Evolutionary conservation across 1,139 yeast genomes (phyloP), one percentile per base, ranked within the genome.

Genomic region (Yamadazyma aaseri): DNA sequence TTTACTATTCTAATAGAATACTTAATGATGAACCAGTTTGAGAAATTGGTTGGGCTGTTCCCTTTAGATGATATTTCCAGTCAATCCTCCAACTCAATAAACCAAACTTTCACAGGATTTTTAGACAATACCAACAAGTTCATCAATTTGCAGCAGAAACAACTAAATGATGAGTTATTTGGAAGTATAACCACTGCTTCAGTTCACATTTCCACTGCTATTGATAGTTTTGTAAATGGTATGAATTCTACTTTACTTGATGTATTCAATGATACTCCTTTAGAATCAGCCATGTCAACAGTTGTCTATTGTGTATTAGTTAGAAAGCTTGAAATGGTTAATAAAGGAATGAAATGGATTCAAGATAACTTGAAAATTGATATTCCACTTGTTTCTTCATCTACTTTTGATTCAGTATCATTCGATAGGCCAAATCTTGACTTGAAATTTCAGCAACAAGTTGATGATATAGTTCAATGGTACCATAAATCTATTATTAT

Each of bases 301-400:
- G 78, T 89, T 1, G 84, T 89, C 5, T 79, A 81, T 32, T 92
- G 98, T 60, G 76, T 86, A 1, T 65, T 92, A 26, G 94, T 89
- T 10, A 67, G 81, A 35, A 92, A 90, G 51, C 55, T 90, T 5
- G 65, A 68, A 3, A 68, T 71, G 21, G 63, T 89, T 1, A 85
- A 85, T 45, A 53, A 70, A 16, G 97, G 95, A 0, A 56, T 90
- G 34, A 72, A 80, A 1, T 92, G 97, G 97, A 62, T 90, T 2
- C 71, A 83, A 46, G 64, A 79, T 21, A 69, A 85, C 44, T 71
- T 90, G 3, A 65, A 75, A 11, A 60, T 90, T 2, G 44, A 62
- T 0, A 52, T 90, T 1, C 96, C 97, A 0, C 49, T 7, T 8
- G 6, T 38, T 8, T 36, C 41, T 6, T 9, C 32, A 16, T n/a